Base-by-base conservation (phyloP, 2,329 filamentous ascomycete species). In the Fusarium sp. region DNA sequence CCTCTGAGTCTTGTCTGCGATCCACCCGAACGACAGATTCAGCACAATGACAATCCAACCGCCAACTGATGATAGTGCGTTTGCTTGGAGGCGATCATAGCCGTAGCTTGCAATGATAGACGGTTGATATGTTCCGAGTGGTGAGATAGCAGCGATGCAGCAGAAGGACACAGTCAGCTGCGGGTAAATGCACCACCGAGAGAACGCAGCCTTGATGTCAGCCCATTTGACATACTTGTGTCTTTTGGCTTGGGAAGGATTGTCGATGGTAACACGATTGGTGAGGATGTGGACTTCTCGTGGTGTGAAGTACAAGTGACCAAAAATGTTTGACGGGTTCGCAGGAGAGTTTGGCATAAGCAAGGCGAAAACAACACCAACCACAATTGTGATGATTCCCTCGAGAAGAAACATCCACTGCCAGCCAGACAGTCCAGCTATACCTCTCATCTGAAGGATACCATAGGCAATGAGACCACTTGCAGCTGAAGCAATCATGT, bases 341-440 rank as follows among this genome's bases (percentile, higher is more conserved):
- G 22, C 24, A 6, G 42, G 41, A 24, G 41, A 51, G 22, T 58
- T 16, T 8, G 55, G 55, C 41, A 58, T 50, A 3, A 36, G 20
- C 13, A 50, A 11, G 12, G 33, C 24, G 9, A 58, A 58, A 30
- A 51, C 9, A 14, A 58, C 20, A 14, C 55, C 55, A 13, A 58
- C 13, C 2, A 31, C 15, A 20, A 50, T 51, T 4, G 55, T 58
- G 31, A 58, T 15, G 4, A 58, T 58, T 1, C 55, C 55, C 16
- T 58, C 55, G 1, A 58, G 18, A 1, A 58, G 15, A 33, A 51
- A 58, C 55, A 58, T 50, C 55, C 55, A 86, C 70, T 82, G 81
- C 84, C 84, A 86, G 24, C 84, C 84, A 13, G 80, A 77, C 14
- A 84, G 72, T 8, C 82, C 82, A 18, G 28, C 75, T 31, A 74